Evolutionary conservation across 2,329 filamentous ascomycete species (phyloP), one percentile per base, ranked within the genome.

Genomic region (Trichoderma afroharzianum): DNA sequence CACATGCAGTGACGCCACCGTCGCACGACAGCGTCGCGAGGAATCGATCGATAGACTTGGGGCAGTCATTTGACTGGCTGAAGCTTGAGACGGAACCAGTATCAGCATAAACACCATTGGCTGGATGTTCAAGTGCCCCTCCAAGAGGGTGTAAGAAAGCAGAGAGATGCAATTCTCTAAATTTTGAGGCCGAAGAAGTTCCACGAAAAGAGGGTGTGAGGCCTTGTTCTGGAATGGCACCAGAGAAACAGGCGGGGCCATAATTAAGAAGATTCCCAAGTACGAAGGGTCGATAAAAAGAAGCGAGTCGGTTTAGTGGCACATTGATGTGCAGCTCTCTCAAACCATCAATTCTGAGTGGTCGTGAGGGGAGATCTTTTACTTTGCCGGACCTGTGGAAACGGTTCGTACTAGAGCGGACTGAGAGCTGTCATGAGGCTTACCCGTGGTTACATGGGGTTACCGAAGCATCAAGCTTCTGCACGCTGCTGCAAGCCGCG

Each of bases 401-500:
- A 33, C n/a, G 30, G 12, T 30, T 62, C 28, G n/a, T 47, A 36
- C 66, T 50, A 61, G 33, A 43, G 21, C 32, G 11, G 66, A 50
- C 9, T 26, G 28, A 68, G 55, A 39, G 18, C 57, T 53, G 67
- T 69, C 67, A 69, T 69, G 67, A 69, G 67, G 57, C 57, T 69
- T 62, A n/a, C 67, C 67, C 14, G 30, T 62, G 67, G 67, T 69
- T 69, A 62, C 67, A 69, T 69, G 57, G 57, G 36, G 66, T 61
- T 36, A 28, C 57, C 66, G 32, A 62, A 36, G 39, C 28, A 69
- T 53, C 67, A 26, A 43, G 58, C 67, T 69, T 50, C 67, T 69
- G 67, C 67, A 69, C 47, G 67, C 67, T 69, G 55, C 67, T 69
- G 67, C 67, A 69, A 62, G 67, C 66, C 66, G 66, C 57, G 53